Evolutionary conservation across 2,329 filamentous ascomycete species (phyloP), one percentile per base, ranked within the genome.

Genomic region (Elsinoe fawcettii): DNA sequence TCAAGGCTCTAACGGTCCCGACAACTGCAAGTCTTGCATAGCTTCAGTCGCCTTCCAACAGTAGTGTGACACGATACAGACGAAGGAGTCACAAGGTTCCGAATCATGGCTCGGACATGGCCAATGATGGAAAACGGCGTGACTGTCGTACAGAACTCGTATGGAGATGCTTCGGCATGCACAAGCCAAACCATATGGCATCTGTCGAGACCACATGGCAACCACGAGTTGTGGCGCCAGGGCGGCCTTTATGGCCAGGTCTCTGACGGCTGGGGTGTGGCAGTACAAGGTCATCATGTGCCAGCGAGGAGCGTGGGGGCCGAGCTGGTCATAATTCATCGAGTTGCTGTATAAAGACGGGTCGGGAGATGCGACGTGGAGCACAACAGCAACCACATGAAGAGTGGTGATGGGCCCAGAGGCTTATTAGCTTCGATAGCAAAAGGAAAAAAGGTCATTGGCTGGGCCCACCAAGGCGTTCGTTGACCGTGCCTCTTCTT

Each of bases 121-220:
- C 49, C 25, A 53, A 18, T 18, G 46, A 51, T 18, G 46, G 30
- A 11, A 7, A 51, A 36, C 5, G 18, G 30, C 8, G 27, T 18
- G 16, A 9, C 23, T 51, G 25, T 51, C 46, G 46, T 51, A 51
- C 46, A 34, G 46, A 25, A 18, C 41, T 46, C 41, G 20, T 12
- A 46, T 23, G 41, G 41, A n/a, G 41, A 25, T 46, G 20, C 9
- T 46, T 46, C 41, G 41, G 41, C 22, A 39, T 39, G 30, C 30
- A 22, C 49, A 53, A 36, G 49, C 49, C 49, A 53, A 20, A 39
- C 30, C 49, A 39, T 53, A 53, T 37, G 49, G 49, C 49, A 53
- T 34, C 49, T 53, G 49, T 53, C 49, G 49, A 34, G 46, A 27
- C 49, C 49, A 53, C 49, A 53, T 53, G 49, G 49, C 49, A 34